phyloP scores from a whole-genome alignment of 1,284 basidiomycete genomes.

The Microstroma glucosiphilum region DNA sequence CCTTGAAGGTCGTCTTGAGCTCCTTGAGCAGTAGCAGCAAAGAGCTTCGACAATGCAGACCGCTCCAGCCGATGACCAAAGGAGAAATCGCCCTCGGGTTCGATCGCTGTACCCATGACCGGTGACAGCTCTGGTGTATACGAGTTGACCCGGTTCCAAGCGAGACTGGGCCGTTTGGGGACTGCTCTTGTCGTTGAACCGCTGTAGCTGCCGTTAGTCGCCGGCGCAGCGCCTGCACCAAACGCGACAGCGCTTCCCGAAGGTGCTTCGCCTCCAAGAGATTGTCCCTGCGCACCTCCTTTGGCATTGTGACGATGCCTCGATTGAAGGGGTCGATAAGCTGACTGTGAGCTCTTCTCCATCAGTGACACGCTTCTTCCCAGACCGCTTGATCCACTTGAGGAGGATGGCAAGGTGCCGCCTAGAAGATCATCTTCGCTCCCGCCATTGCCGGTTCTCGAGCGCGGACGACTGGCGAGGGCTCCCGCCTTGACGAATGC shows the following conservation, averaged over 20 bases:
- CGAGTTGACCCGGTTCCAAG: neutral
- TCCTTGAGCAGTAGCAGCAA: neutral
- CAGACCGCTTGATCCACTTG: neutral
- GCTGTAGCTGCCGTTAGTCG: neutral
- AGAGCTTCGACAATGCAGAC: neutral
- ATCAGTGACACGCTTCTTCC: neutral
- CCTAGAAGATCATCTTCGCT: neutral
- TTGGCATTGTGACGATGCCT: no score
- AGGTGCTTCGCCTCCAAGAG: no score
- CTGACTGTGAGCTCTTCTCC: neutral
- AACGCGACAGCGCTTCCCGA: neutral
- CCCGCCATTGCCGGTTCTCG: neutral
- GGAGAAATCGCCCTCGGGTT: neutral
- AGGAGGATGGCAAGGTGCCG: neutral
- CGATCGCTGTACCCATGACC: neutral
- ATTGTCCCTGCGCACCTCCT: no score
- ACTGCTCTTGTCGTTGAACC: neutral
- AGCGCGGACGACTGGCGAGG: no score
- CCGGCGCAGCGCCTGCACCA: neutral
- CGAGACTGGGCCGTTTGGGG: neutral
- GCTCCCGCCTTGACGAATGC: conserved; percentile 1
- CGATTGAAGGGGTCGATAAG: neutral
- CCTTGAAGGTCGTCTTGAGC: neutral
- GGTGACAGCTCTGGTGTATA: no score
- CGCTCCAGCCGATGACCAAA: neutral